Base-by-base conservation (phyloP, 192 early-diverging fungal genomes). In the Thamnidium elegans region DNA sequence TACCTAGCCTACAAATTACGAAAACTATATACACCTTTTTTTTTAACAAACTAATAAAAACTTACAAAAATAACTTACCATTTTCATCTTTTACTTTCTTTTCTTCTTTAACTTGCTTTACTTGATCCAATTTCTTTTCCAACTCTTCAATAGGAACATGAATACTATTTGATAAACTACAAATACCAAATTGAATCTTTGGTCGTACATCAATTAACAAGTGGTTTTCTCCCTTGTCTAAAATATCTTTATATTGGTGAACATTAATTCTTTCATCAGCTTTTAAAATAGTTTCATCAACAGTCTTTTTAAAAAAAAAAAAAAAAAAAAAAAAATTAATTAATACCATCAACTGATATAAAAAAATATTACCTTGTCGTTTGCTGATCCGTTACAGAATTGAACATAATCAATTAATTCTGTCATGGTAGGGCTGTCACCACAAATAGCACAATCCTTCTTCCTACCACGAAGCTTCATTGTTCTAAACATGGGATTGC, bases 171-270 rank as follows among this genome's bases (percentile, higher is more conserved):
- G 87, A 86, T 30, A 99, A 73, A 5, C 74, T 64, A 62, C 93
- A 94, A 50, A 97, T 96, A 23, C 88, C 82, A 76, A 84, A 96
- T 69, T 96, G 89, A 7, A 90, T 79, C 43, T 72, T 77, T n/a
- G 90, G 89, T 62, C 97, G 89, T 3, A 96, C 94, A 74, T 99
- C 97, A 44, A 99, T 70, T 34, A 99, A 70, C 14, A 97, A 36
- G 69, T 94, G 90, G 3, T 84, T 76, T n/a, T 26, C 54, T 0
- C 69, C 55, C 10, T 55, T 19, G 5, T 72, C 58, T 4, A 60
- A 21, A n/a, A 88, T 30, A 4, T 53, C 14, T n/a, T 68, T 66
- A 65, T 92, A 93, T 39, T 59, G 46, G 47, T 67, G 21, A 42
- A 21, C 56, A 20, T 36, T 15, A 15, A 71, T 72, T 56, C 78